A percentile compares a stretch with the other conserved stretches of the same genome.
Conservation (phyloP, 345 rosid genomes). For the Salix suchowensis region DNA sequence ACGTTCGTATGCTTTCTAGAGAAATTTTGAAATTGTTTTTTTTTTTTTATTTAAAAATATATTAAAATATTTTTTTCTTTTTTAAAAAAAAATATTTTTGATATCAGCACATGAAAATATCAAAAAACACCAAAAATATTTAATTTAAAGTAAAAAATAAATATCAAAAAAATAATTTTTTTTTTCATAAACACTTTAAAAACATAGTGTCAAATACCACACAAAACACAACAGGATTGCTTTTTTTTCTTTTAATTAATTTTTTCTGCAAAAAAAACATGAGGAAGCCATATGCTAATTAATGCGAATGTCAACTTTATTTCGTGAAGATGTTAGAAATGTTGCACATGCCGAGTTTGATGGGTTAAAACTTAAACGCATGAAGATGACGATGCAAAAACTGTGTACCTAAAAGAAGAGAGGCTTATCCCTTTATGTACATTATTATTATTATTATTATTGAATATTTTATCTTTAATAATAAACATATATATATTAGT, state of each 20-base stretch:
- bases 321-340: not conserved
- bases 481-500: no score
- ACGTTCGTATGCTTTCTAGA: not conserved
- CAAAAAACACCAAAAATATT: fast-evolving
- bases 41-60: no score
- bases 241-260: not conserved
- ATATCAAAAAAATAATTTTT: no score
- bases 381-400: not conserved
- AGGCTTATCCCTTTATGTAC: not conserved
- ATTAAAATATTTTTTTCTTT: no score
- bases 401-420: not conserved
- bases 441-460: no score
- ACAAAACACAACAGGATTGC: not conserved
- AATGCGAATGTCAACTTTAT: not conserved
- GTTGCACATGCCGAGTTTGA: conserved; percentile 7
- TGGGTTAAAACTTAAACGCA: not conserved
- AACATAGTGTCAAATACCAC: fast-evolving
- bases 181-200: no score
- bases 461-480: no score
- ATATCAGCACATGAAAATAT: no score
- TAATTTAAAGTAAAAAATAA: no score
- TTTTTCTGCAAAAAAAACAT: not conserved
- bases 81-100: no score
- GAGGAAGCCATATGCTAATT: not conserved
- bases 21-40: no score